phyloP scores from a whole-genome alignment of 2,329 filamentous ascomycete species.

The Golovinomyces cichoracearum region DNA sequence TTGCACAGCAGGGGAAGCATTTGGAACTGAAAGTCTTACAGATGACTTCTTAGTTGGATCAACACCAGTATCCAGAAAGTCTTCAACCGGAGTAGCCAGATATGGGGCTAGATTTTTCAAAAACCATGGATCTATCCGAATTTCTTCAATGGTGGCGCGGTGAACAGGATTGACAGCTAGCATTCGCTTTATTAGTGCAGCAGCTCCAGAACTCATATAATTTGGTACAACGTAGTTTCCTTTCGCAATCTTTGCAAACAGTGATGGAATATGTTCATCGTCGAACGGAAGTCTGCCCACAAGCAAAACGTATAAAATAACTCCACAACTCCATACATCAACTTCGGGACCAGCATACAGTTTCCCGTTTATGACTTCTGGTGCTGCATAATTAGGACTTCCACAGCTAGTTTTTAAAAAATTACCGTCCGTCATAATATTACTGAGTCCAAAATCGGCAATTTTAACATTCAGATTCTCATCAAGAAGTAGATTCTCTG shows the following conservation, averaged over 20 bases:
- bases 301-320: slow-evolving; percentile 64
- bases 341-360: slow-evolving; percentile 93
- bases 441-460: slow-evolving; percentile 92
- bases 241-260: slow-evolving; percentile 93
- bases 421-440: slow-evolving; percentile 99
- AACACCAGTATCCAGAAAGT: slow-evolving; percentile 81
- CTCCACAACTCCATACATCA: slow-evolving; percentile 91
- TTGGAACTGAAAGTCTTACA: slow-evolving; percentile 53
- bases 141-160: slow-evolving; percentile 79
- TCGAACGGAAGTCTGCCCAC: slow-evolving; percentile 78
- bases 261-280: slow-evolving; percentile 88
- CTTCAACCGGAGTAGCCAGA: slow-evolving; percentile 62
- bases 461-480: slow-evolving; percentile 96
- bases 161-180: slow-evolving; percentile 85
- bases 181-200: slow-evolving; percentile 69
- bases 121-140: slow-evolving; percentile 86
- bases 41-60: slow-evolving; percentile 81
- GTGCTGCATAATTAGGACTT: slow-evolving; percentile 92
- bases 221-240: slow-evolving; percentile 79
- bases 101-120: slow-evolving; percentile 64
- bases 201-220: slow-evolving; percentile 69
- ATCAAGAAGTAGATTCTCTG: slow-evolving; percentile 86
- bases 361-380: slow-evolving; percentile 93
- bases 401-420: slow-evolving; percentile 97
- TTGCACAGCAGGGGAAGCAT: slow-evolving; percentile 51